A percentile compares a stretch with the other conserved stretches of the same genome.
phyloP scores from a whole-genome alignment of 2,329 filamentous ascomycete genomes.

The Chaetothyriales sp. region DNA sequence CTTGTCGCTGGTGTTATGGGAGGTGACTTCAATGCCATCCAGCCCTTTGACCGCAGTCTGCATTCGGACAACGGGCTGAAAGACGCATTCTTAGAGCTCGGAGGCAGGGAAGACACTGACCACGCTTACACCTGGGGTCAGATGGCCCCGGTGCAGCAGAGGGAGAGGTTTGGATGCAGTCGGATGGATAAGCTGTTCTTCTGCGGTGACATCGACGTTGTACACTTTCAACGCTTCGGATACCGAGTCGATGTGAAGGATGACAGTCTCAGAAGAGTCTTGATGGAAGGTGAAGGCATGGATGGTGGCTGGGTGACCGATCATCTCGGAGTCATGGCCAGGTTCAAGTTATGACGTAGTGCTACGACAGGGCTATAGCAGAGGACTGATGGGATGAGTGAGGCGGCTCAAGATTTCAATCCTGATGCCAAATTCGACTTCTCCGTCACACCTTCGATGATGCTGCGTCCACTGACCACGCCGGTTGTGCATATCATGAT shows the following conservation, averaged over 20 bases:
- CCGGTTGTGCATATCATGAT: slow-evolving; percentile 89
- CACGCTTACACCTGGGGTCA: slow-evolving; percentile 47
- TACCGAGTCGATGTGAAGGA: slow-evolving; percentile 29
- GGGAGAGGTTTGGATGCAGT: slow-evolving; percentile 35
- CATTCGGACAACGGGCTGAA: slow-evolving; percentile 36
- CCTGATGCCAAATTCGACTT: slow-evolving; percentile 26
- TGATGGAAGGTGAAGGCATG: slow-evolving; percentile 13
- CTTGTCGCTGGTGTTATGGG: slow-evolving; percentile 34
- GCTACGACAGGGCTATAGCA: neutral
- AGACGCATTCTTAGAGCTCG: slow-evolving; percentile 41
- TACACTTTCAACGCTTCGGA: slow-evolving; percentile 37
- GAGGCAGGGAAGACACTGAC: slow-evolving; percentile 38
- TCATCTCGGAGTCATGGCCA: slow-evolving; percentile 15
- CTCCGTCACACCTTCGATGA: slow-evolving; percentile 78
- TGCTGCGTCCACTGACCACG: slow-evolving; percentile 74
- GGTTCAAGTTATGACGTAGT: slow-evolving; percentile 8
- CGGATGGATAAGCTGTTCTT: slow-evolving; percentile 44
- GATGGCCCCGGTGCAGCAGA: slow-evolving; percentile 31
- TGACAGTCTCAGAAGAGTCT: slow-evolving; percentile 11
- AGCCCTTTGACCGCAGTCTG: slow-evolving; percentile 38
- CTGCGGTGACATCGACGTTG: slow-evolving; percentile 26
- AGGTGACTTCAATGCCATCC: slow-evolving; percentile 47
- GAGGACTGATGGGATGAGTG: neutral
- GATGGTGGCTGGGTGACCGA: slow-evolving; percentile 18
- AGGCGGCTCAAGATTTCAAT: slow-evolving; percentile 1